Evolutionary conservation across 495 filamentous ascomycete species (phyloP).

Genomic region (Pseudomonodictys pantanalensis): DNA sequence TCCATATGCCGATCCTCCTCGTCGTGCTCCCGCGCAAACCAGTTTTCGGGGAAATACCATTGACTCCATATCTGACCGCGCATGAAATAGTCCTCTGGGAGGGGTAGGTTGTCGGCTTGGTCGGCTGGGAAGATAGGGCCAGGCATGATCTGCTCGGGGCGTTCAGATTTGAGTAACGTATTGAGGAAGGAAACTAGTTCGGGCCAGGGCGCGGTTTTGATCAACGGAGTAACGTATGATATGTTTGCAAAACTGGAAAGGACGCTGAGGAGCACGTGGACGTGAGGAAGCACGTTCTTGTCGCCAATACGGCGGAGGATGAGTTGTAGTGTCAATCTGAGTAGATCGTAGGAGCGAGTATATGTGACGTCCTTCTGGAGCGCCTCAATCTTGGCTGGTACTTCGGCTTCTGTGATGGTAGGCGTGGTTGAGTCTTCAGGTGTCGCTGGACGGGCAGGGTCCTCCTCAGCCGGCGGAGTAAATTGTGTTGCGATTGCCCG

Average conservation of each 20-base stretch:
- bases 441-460: conserved; percentile 2
- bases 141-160: conserved; percentile 39
- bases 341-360: conserved; percentile 44
- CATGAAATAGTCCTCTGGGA: conserved; percentile 82
- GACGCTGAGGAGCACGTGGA: conserved; percentile 66
- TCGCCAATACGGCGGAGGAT: conserved; percentile 61
- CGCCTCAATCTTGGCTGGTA: conserved; percentile 15
- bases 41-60: conserved; percentile 64
- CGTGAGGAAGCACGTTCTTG: conserved; percentile 60
- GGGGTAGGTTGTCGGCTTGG: conserved; percentile 43
- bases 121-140: conserved; percentile 24
- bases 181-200: conserved; percentile 64
- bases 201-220: conserved; percentile 65
- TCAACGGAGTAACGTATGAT: conserved; percentile 42
- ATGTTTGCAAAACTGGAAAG: conserved; percentile 60
- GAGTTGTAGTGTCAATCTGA: conserved; percentile 50
- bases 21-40: conserved; percentile 68
- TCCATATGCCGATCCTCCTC: conserved; percentile 77
- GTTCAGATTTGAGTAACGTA: conserved; percentile 50
- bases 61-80: conserved; percentile 72
- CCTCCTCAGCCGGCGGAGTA: conserved; percentile 6
- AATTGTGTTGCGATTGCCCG: conserved; percentile 29
- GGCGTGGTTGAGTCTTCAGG: no score
- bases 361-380: conserved; percentile 22
- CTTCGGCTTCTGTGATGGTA: conserved; percentile 25